Evolutionary conservation across 2,329 filamentous ascomycete species (phyloP).

Genomic region (Furcasterigmium furcatum): DNA sequence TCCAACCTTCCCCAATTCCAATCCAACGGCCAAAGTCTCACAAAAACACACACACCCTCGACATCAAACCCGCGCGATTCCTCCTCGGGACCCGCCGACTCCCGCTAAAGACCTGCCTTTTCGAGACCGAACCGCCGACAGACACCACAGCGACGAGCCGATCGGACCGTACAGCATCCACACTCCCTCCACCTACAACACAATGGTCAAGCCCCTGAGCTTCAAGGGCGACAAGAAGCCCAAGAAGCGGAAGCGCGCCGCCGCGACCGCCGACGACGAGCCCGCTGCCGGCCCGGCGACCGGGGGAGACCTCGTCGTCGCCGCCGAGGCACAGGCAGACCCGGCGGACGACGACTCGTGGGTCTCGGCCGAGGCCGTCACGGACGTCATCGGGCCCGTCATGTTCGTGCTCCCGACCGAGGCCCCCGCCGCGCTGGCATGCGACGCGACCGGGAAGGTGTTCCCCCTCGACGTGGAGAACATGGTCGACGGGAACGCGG

Average conservation of each 20-base stretch:
- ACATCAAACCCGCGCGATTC: background rate
- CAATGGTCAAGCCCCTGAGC: conserved; percentile 82
- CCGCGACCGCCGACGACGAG: conserved; percentile 43
- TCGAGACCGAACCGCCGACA: background rate
- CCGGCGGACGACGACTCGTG: conserved; percentile 72
- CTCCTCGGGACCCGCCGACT: conserved; percentile 4
- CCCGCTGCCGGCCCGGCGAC: conserved; percentile 12
- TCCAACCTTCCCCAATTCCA: background rate
- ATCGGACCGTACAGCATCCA: background rate
- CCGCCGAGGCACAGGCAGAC: conserved; percentile 13
- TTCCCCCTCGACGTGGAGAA: conserved; percentile 84
- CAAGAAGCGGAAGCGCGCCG: conserved; percentile 82
- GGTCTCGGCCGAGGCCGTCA: conserved; percentile 75
- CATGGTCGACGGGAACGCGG: conserved; percentile 75
- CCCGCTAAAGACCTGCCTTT: conserved; percentile 2
- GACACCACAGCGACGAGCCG: background rate
- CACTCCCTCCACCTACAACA: conserved; percentile 13
- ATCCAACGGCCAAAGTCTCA: too few relatives aligned
- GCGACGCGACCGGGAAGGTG: conserved; percentile 82
- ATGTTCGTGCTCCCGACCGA: conserved; percentile 79
- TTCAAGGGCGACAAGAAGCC: conserved; percentile 98
- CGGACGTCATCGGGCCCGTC: conserved; percentile 78
- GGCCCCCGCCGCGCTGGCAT: conserved; percentile 71
- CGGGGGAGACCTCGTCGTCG: conserved; percentile 11
- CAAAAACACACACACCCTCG: background rate